phyloP scores from a whole-genome alignment of 768 basidiomycete species.

The Sarcomyxa edulis region DNA sequence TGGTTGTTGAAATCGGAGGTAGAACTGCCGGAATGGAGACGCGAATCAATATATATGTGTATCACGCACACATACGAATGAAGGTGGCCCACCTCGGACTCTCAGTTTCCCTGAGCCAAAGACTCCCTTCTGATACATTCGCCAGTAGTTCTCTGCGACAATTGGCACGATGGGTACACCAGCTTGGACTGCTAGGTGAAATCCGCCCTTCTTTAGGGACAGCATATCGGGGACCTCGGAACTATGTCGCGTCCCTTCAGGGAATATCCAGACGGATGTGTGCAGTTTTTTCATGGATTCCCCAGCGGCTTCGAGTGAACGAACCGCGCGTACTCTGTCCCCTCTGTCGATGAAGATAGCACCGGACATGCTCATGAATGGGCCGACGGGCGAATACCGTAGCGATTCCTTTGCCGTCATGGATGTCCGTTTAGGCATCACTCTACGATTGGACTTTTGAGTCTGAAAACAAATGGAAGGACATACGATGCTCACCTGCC shows the following conservation, averaged over 20 bases:
- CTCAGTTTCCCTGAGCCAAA: conserved; percentile 75
- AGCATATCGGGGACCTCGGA: conserved; percentile 61
- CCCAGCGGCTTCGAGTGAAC: conserved; percentile 72
- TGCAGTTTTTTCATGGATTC: conserved; percentile 65
- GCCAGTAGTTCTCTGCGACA: conserved; percentile 91
- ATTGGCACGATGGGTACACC: conserved; percentile 89
- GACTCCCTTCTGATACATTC: conserved; percentile 71
- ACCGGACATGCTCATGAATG: conserved; percentile 85
- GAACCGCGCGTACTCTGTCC: conserved; percentile 68
- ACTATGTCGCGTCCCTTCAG: conserved; percentile 89
- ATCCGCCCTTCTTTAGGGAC: conserved; percentile 97
- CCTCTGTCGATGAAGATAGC: conserved; percentile 90
- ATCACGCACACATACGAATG: conserved; percentile 2
- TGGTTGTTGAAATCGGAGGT: conserved; percentile 78
- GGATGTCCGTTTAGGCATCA: conserved; percentile 76
- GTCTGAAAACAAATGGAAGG: conserved; percentile 6
- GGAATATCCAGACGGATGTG: conserved; percentile 90
- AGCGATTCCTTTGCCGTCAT: conserved; percentile 95
- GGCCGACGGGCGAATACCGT: conserved; percentile 82
- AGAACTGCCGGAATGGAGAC: conserved; percentile 53
- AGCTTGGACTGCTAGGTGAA: conserved; percentile 91
- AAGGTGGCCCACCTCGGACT: conserved; percentile 61
- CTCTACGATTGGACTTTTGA: conserved; percentile 31
- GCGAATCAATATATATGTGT: conserved; percentile 1
- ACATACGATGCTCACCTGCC: conserved; percentile 54